Conservation (phyloP, 2,329 filamentous ascomycete species). For the Huntiella abstrusa region DNA sequence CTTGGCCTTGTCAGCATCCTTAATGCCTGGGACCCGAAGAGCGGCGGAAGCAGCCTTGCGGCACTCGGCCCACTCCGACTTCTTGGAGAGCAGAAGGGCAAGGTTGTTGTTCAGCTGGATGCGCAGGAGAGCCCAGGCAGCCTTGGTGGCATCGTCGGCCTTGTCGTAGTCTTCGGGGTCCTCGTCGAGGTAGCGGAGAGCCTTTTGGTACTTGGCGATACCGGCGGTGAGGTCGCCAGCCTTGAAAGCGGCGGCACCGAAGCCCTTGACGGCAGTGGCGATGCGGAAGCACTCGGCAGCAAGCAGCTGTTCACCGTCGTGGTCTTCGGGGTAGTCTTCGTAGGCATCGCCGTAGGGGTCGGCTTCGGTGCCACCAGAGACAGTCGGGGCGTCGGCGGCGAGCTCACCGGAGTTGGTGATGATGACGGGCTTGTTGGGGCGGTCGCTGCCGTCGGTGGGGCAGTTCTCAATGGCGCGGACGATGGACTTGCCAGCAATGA, state of each 20-base stretch:
- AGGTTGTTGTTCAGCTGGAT: conserved; percentile 80
- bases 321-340: conserved; percentile 91
- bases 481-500: conserved; percentile 79
- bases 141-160: conserved; percentile 48
- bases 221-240: conserved; percentile 47
- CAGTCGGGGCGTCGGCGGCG: conserved; percentile 46
- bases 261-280: conserved; percentile 70
- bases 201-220: conserved; percentile 89
- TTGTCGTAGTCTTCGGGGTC: conserved; percentile 51
- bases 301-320: conserved; percentile 32
- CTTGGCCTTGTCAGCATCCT: conserved; percentile 71
- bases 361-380: conserved; percentile 47
- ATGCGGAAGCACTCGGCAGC: conserved; percentile 50
- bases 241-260: conserved; percentile 88
- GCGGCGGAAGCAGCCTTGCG: conserved; percentile 53
- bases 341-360: conserved; percentile 79
- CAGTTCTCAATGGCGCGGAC: conserved; percentile 81
- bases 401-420: conserved; percentile 80
- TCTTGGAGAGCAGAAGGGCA: conserved; percentile 70
- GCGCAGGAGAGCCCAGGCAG: conserved; percentile 52
- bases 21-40: conserved; percentile 44
- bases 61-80: conserved; percentile 51
- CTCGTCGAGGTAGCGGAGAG: conserved; percentile 71
- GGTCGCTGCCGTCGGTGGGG: conserved; percentile 54
- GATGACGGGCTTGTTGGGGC: conserved; percentile 52